Conservation (phyloP, 1,284 basidiomycete species). For the Golubevia pallescens region DNA sequence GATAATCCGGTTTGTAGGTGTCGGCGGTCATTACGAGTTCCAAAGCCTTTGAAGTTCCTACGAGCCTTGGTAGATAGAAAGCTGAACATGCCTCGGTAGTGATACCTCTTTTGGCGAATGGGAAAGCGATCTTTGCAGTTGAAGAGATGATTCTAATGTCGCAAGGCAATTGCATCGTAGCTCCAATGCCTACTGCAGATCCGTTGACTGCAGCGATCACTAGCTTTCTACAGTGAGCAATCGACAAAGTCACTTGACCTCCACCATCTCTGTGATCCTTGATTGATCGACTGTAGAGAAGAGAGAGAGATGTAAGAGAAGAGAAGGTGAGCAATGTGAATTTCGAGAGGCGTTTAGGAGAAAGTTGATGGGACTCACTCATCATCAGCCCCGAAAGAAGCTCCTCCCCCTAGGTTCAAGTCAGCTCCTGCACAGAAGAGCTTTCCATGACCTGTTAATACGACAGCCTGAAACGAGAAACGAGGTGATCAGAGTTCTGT, state of each 20-base stretch:
- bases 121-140: constrained; percentile 41
- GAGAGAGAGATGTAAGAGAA: not conserved
- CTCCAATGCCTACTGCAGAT: constrained; percentile 43
- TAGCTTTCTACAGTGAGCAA: constrained; percentile 36
- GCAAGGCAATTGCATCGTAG: constrained; percentile 36
- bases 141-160: constrained; percentile 25
- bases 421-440: constrained; percentile 33
- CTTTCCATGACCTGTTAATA: constrained; percentile 40
- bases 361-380: too few species aligned
- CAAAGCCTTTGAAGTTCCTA: constrained; percentile 34
- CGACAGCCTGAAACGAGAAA: constrained; percentile 2
- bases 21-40: constrained; percentile 44
- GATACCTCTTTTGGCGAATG: constrained; percentile 44
- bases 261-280: constrained; percentile 38
- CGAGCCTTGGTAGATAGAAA: constrained; percentile 33
- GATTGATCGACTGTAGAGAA: constrained; percentile 1
- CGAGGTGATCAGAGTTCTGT: not conserved
- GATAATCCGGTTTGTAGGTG: constrained; percentile 18
- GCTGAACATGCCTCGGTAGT: constrained; percentile 36
- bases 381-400: constrained; percentile 30
- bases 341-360: too few species aligned
- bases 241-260: constrained; percentile 18
- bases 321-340: not conserved
- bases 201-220: constrained; percentile 48
- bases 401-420: constrained; percentile 18